These are phyloP conservation scores for Aspergillus eucalypticola DNA, from an alignment of 2,329 filamentous ascomycete species.

Conservation along the genomic window DNA sequence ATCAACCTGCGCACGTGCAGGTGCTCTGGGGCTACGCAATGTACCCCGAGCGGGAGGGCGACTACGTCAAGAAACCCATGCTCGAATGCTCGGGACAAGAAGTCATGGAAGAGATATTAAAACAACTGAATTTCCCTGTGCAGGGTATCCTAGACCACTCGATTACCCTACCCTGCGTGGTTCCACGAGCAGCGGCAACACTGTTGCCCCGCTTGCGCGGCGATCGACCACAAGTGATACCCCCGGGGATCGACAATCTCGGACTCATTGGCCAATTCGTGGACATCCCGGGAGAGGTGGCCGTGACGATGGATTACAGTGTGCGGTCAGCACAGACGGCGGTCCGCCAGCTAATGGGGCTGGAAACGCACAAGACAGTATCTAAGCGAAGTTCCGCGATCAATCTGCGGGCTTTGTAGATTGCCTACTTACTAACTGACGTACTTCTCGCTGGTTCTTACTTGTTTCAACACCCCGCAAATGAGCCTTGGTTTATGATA, in stretches of 20 bases:
- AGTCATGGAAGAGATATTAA: slow-evolving; percentile 42
- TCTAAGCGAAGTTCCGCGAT: slow-evolving; percentile 8
- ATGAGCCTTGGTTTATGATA: too few species aligned
- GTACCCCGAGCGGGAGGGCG: slow-evolving; percentile 37
- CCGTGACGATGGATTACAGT: slow-evolving; percentile 20
- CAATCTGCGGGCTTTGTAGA: background rate
- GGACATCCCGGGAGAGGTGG: slow-evolving; percentile 19
- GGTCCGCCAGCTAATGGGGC: slow-evolving; percentile 23
- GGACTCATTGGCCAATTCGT: slow-evolving; percentile 24
- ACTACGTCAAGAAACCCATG: slow-evolving; percentile 45
- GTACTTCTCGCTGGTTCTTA: too few species aligned
- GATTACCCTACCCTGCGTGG: slow-evolving; percentile 41
- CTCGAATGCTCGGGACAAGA: slow-evolving; percentile 43
- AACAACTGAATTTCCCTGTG: slow-evolving; percentile 38
- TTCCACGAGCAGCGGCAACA: slow-evolving; percentile 43
- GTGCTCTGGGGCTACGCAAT: slow-evolving; percentile 47
- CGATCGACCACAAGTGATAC: slow-evolving; percentile 43
- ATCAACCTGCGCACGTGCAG: slow-evolving; percentile 35
- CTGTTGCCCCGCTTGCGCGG: slow-evolving; percentile 37
- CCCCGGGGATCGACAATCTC: slow-evolving; percentile 15
- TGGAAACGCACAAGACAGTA: background rate
- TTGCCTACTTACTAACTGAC: too few species aligned
- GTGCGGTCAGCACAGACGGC: slow-evolving; percentile 24
- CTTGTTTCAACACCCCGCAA: too few species aligned
- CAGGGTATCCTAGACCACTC: slow-evolving; percentile 31